Base-by-base conservation (phyloP, 176 grass and related monocot genomes). In the Otatea glauca region DNA sequence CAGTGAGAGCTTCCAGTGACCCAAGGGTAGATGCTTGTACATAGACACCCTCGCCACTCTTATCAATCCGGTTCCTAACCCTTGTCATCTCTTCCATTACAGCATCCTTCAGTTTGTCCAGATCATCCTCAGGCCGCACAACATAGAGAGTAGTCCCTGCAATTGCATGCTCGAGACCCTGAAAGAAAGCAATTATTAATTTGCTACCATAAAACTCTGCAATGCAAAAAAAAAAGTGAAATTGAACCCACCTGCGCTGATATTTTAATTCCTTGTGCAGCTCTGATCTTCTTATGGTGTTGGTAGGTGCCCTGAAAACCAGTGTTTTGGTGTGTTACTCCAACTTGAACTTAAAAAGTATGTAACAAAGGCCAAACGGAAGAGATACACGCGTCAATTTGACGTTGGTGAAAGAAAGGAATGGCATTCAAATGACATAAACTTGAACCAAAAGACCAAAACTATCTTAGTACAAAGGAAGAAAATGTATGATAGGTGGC, bases 11-110 rank as follows among this genome's bases (percentile, higher is more conserved):
- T 84, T 97, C 95, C 56, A 97, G 86, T 21, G 92, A 94, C 25
- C 95, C 95, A n/a, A 97, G 90, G 6, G 95, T 97, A 50, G 92
- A 97, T 70, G 95, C 88, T 70, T 97, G 95, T 51, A 97, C 92
- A 89, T 92, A 97, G 17, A 97, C 95, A 83, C 95, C 95, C 85
- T 94, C 95, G 0, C 95, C 90, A 64, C 86, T 94, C 71, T 88
- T 97, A 78, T 91, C 89, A 54, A 97, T 97, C 65, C 90, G 92
- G 59, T 75, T 86, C 81, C 88, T 94, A 83, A 97, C 91, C 77
- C 86, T 82, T 20, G 93, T 73, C 92, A 97, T 89, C 68, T 97
- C 95, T 83, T 87, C 92, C 95, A 97, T 97, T 70, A 90, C 90
- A 45, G 86, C 84, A 21, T 90, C 86, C 55, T 91, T 97, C 66